Evolutionary conservation across 2,329 filamentous ascomycete species (phyloP).

Genomic region (Alternaria incomplexa): DNA sequence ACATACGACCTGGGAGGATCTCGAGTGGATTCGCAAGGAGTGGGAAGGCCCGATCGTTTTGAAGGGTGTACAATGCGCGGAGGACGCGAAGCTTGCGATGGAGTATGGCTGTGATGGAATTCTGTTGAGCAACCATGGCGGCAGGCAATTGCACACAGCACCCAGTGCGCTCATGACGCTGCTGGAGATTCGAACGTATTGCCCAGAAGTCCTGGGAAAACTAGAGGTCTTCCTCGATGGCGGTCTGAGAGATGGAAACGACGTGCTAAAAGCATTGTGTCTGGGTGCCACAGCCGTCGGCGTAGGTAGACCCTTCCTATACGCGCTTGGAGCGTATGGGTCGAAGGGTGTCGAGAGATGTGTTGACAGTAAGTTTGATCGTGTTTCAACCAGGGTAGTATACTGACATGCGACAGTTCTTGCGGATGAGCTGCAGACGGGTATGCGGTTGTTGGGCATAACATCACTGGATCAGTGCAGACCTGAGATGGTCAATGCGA

Average conservation of each 20-base stretch:
- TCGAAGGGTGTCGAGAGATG: conserved; percentile 44
- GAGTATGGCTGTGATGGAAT: conserved; percentile 56
- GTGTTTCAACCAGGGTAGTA: neutral
- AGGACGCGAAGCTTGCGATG: conserved; percentile 54
- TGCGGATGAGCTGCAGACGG: conserved; percentile 67
- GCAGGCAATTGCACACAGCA: conserved; percentile 57
- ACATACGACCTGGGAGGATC: conserved; percentile 58
- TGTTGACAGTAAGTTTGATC: conserved; percentile 42
- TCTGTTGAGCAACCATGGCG: conserved; percentile 61
- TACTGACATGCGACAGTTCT: conserved; percentile 41
- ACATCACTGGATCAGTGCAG: conserved; percentile 66
- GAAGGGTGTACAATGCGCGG: conserved; percentile 54
- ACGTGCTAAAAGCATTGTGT: conserved; percentile 49
- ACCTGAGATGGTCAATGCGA: conserved; percentile 64
- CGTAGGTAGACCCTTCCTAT: conserved; percentile 48
- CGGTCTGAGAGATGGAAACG: conserved; percentile 46
- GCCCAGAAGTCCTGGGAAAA: conserved; percentile 44
- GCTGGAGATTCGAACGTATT: conserved; percentile 47
- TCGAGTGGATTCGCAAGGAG: conserved; percentile 51
- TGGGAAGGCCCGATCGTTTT: conserved; percentile 52
- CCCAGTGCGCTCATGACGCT: conserved; percentile 47
- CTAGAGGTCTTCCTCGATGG: conserved; percentile 49
- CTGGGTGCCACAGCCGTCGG: conserved; percentile 49
- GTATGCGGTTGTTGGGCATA: conserved; percentile 70
- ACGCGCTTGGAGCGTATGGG: conserved; percentile 48